Evolutionary conservation across 257 asterid genomes (phyloP).

Genomic region (Haberlea rhodopensis): DNA sequence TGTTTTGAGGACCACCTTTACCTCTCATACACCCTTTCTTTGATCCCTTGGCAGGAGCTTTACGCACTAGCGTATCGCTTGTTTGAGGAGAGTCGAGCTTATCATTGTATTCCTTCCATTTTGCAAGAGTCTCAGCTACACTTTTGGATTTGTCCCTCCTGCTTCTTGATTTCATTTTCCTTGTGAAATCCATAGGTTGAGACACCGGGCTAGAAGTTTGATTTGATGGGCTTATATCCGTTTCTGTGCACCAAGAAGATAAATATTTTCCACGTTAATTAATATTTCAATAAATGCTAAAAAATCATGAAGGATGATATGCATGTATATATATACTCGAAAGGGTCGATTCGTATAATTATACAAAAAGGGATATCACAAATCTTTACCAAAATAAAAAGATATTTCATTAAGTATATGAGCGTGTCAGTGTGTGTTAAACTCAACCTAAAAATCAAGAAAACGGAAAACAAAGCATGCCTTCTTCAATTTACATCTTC

Average conservation of each 20-base stretch:
- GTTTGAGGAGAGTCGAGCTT: constrained; percentile 29
- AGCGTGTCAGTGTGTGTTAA: too few relatives aligned
- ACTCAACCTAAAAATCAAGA: too few relatives aligned
- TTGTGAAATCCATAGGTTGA: constrained; percentile 27
- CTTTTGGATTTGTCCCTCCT: constrained; percentile 31
- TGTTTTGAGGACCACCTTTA: constrained; percentile 60
- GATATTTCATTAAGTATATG: too few relatives aligned
- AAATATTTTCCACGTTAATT: background rate
- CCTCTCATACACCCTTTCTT: constrained; percentile 71
- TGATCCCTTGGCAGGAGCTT: constrained; percentile 63
- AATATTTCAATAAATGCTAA: too few relatives aligned
- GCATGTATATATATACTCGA: too few relatives aligned
- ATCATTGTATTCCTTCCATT: constrained; percentile 52
- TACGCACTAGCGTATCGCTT: constrained; percentile 28
- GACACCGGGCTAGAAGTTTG: constrained; percentile 19
- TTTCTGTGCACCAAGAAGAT: constrained; percentile 16
- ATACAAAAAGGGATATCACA: background rate
- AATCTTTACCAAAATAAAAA: too few relatives aligned
- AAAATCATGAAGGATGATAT: too few relatives aligned
- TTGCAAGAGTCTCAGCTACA: constrained; percentile 47
- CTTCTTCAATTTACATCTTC: too few relatives aligned
- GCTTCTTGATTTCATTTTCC: constrained; percentile 42
- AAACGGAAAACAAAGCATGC: too few relatives aligned
- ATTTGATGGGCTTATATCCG: constrained; percentile 17
- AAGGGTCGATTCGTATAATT: background rate